Evolutionary conservation across 129 eudicot genomes (phyloP).

Genomic region (Tagetes patula): DNA sequence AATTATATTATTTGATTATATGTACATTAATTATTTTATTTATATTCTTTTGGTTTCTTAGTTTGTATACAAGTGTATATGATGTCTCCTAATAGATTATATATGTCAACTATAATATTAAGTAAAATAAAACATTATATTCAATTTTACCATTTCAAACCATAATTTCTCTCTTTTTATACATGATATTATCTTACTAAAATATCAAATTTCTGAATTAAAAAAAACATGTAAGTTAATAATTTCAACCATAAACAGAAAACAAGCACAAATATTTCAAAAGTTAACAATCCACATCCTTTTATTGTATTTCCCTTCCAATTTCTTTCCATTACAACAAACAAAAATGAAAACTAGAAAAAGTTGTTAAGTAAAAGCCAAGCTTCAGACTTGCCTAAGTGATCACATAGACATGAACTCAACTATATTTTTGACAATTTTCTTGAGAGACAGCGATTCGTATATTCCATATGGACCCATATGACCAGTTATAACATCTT

Average conservation of each 20-base stretch:
- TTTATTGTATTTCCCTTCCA: conserved; percentile 26
- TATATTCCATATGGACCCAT: conserved; percentile 16
- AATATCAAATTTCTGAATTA: background rate
- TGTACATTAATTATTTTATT: background rate
- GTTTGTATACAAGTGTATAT: conserved; percentile 26
- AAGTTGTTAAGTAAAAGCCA: conserved; percentile 38
- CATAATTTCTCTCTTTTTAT: background rate
- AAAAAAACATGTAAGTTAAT: background rate
- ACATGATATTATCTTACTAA: background rate
- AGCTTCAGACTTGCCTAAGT: conserved; percentile 48
- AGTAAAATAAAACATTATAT: background rate
- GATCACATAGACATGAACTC: conserved; percentile 41
- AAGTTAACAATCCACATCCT: background rate
- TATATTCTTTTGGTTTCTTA: conserved; percentile 28
- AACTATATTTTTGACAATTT: background rate
- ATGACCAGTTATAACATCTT: conserved; percentile 15
- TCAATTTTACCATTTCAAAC: background rate
- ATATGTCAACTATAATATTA: background rate
- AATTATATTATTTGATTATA: background rate
- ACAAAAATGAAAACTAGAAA: conserved; percentile 23
- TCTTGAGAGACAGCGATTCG: conserved; percentile 32
- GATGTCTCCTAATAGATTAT: conserved; percentile 25
- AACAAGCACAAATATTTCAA: background rate
- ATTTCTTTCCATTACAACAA: conserved; percentile 20
- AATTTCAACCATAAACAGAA: too few species aligned